Evolutionary conservation across 176 grass and related monocot species (phyloP), one percentile per base, ranked within the genome.

Genomic region (Thalia dealbata): DNA sequence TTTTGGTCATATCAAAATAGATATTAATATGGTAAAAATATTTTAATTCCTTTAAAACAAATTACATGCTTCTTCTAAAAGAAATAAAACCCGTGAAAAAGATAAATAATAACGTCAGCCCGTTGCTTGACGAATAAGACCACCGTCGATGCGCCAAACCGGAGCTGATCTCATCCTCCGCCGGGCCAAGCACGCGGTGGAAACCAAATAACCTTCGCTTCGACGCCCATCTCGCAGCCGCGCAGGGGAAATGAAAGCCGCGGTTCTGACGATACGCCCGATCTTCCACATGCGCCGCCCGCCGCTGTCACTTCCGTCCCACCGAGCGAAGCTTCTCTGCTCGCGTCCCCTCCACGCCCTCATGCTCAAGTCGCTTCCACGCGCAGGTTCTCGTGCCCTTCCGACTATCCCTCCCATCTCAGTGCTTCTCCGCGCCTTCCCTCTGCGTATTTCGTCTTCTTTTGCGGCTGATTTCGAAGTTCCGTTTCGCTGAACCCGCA

Each of bases 221-320:
- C 70, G 27, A 18, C 50, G 11, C 70, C 16, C 9, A 1, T 72
- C 27, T 32, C 9, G 25, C 27, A 14, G 48, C 70, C 16, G 26
- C 50, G 18, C n/a, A n/a, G n/a, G 27, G 28, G 71, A 56, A 38
- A 73, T 73, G 71, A 27, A 58, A 73, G 71, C 71, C 7, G 19
- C 3, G 18, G 50, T 35, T n/a, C 38, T 56, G 50, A 26, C 50
- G 7, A 26, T 35, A 27, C 50, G 28, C 10, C 7, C 52, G 19
- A 1, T 26, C 51, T 38, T 58, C 16, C 30, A 14, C 51, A 30
- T 38, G n/a, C n/a, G n/a, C 16, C 71, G 50, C 26, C 28, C 14
- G 26, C 50, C 26, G 51, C 27, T 23, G 29, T 25, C 2, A 55
- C 29, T 18, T n/a, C 51, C 50, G 0, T 22, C 27, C 3, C 51